phyloP scores from a whole-genome alignment of 345 rosid species.

The Populus deltoides region DNA sequence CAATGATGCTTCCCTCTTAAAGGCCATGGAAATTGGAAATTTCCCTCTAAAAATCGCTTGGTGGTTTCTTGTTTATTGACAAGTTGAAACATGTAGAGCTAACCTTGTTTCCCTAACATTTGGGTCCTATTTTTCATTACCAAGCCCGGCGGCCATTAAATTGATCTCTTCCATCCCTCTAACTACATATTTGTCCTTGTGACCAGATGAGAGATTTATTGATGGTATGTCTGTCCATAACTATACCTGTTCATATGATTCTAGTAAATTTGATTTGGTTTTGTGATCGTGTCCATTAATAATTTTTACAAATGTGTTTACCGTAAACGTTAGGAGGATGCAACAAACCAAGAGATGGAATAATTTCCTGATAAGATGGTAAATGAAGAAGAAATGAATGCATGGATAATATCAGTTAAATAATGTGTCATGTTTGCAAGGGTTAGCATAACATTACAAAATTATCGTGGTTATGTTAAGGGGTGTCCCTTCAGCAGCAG shows the following conservation, averaged over 20 bases:
- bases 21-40: background rate
- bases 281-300: no score
- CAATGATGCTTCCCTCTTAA: background rate
- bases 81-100: background rate
- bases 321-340: no score
- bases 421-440: no score
- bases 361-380: no score
- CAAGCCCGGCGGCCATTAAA: slow-evolving; percentile 4
- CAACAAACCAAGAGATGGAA: no score
- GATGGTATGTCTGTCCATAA: background rate
- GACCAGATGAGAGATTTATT: background rate
- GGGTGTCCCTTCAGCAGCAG: no score
- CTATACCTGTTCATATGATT: background rate
- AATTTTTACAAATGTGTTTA: no score
- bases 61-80: background rate
- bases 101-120: background rate
- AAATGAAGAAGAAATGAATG: no score
- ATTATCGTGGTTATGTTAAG: no score
- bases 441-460: no score
- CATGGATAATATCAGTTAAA: no score
- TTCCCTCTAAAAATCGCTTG: background rate
- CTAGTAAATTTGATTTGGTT: background rate
- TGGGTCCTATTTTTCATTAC: background rate
- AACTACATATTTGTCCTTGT: background rate
- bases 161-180: background rate